Conservation (phyloP, 2,329 filamentous ascomycete genomes). For the Bipolaris oryzae region DNA sequence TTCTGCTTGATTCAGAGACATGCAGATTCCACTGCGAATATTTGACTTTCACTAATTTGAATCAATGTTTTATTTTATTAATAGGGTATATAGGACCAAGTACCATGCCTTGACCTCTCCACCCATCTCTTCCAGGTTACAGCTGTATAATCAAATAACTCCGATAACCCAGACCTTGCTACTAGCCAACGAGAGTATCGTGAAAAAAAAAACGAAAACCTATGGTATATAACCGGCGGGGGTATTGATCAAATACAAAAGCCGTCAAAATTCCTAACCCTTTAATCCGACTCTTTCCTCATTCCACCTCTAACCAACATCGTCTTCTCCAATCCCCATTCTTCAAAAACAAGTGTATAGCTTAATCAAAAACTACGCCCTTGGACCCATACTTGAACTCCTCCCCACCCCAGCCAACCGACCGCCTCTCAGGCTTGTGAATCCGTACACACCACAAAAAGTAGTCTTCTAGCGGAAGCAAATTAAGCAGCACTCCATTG, state of each 20-base stretch:
- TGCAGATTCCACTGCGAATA: no score
- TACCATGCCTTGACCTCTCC: background rate
- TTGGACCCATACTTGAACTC: slow-evolving; percentile 24
- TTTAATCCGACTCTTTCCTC: background rate
- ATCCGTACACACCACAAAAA: slow-evolving; percentile 68
- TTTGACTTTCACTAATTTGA: no score
- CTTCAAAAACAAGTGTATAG: no score
- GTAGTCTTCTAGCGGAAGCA: slow-evolving; percentile 70
- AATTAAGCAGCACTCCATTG: slow-evolving; percentile 64
- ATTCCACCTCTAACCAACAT: background rate
- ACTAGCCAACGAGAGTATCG: no score
- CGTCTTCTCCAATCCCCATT: background rate
- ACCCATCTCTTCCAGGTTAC: background rate
- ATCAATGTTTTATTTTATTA: background rate
- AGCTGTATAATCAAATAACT: no score
- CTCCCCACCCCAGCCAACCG: slow-evolving; percentile 24
- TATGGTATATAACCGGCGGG: no score
- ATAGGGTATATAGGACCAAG: background rate
- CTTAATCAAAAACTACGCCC: slow-evolving; percentile 25
- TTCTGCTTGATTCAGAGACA: no score
- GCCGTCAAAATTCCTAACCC: no score
- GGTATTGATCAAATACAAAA: no score
- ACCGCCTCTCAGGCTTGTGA: slow-evolving; percentile 62
- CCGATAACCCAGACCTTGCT: no score
- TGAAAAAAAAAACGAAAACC: background rate